A percentile compares a stretch with the other conserved stretches of the same genome.
These are phyloP conservation scores for Articulospora tetracladia DNA, from an alignment of 495 filamentous ascomycete species.

Conservation along the genomic window DNA sequence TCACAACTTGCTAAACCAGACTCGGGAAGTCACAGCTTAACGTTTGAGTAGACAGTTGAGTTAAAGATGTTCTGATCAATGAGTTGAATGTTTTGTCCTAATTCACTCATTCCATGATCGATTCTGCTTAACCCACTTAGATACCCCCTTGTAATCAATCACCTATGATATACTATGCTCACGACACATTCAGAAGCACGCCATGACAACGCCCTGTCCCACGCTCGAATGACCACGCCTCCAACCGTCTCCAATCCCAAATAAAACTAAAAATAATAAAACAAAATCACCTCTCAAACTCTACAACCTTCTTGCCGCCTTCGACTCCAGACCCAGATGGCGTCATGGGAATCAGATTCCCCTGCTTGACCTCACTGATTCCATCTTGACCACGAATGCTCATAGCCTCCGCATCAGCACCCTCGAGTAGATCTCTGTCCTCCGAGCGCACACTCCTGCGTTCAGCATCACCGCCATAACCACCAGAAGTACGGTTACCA, in stretches of 20 bases:
- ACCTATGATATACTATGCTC: not conserved
- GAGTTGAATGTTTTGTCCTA: not conserved
- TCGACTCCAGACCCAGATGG: slow-evolving; percentile 19
- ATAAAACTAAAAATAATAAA: not conserved
- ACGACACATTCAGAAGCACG: not conserved
- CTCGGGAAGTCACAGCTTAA: too few species aligned
- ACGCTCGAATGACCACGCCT: not conserved
- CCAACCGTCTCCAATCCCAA: not conserved
- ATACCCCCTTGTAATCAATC: not conserved
- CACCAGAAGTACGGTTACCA: slow-evolving; percentile 26
- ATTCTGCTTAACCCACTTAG: not conserved
- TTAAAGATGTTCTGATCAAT: too few species aligned
- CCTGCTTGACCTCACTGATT: slow-evolving; percentile 7
- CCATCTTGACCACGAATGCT: slow-evolving; percentile 21
- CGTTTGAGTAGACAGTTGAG: too few species aligned
- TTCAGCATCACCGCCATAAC: slow-evolving; percentile 39
- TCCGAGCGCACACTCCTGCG: slow-evolving; percentile 63
- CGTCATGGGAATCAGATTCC: slow-evolving; percentile 4
- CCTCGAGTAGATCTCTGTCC: slow-evolving; percentile 74
- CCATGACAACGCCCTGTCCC: not conserved
- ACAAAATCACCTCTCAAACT: slow-evolving; percentile 31
- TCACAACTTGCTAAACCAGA: too few species aligned
- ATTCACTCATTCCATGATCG: not conserved
- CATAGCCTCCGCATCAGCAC: slow-evolving; percentile 67
- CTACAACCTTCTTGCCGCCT: slow-evolving; percentile 34